Evolutionary conservation across 352 stramenopile genomes (phyloP).

Genomic region (Hyphochytrium catenoides): DNA sequence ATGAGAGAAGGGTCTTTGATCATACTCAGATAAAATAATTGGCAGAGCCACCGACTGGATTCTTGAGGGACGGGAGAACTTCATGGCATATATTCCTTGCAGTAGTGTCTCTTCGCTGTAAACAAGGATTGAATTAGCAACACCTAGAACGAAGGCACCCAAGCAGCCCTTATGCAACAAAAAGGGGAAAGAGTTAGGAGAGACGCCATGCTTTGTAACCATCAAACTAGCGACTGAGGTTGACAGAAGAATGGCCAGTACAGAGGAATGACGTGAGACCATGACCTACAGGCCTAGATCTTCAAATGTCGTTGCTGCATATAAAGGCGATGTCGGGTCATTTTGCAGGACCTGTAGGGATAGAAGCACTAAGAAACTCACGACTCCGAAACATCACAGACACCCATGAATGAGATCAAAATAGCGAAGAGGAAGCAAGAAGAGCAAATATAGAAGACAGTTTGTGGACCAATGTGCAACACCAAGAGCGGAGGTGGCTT

Average conservation of each 20-base stretch:
- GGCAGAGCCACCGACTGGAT: conserved; percentile 58
- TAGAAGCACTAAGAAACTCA: background rate
- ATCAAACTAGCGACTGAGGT: too few species aligned
- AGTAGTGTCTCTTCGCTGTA: conserved; percentile 30
- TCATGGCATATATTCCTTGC: conserved; percentile 59
- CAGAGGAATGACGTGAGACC: too few species aligned
- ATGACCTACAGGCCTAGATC: conserved; percentile 32
- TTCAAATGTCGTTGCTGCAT: conserved; percentile 54
- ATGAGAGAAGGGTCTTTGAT: background rate
- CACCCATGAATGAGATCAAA: background rate
- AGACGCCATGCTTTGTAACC: too few species aligned
- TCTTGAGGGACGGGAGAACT: conserved; percentile 61
- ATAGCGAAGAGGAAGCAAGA: background rate
- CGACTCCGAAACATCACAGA: background rate
- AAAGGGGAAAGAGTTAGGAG: too few species aligned
- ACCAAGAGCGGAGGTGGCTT: too few species aligned
- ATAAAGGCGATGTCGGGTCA: conserved; percentile 52
- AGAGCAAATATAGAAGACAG: too few species aligned
- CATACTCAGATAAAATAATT: conserved; percentile 44
- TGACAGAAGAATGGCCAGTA: too few species aligned
- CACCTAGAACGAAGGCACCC: background rate
- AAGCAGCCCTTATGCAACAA: conserved; percentile 3
- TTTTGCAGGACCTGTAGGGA: conserved; percentile 55
- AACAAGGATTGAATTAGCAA: background rate
- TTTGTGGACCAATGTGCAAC: too few species aligned